Percentiles rank a stretch among this genome's conserved stretches.
Evolutionary conservation across 2,329 filamentous ascomycete species (phyloP).

Genomic region (Reticulascus tulasneorum): DNA sequence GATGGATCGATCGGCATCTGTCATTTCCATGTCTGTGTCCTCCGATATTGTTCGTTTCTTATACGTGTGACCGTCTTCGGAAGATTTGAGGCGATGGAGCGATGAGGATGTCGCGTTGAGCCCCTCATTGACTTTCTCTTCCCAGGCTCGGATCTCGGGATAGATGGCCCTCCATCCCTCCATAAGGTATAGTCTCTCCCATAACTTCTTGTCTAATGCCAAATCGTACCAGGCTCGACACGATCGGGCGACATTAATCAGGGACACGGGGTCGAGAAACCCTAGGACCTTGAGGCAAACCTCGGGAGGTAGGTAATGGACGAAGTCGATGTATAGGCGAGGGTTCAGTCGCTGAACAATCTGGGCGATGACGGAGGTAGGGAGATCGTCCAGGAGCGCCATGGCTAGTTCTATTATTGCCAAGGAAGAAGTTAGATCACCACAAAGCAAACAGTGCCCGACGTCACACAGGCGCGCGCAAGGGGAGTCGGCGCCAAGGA

Average conservation of each 20-base stretch:
- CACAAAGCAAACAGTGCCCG: not conserved
- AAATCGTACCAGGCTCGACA: constrained; percentile 80
- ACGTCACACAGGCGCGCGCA: no score
- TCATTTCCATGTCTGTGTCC: constrained; percentile 45
- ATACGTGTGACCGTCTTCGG: constrained; percentile 46
- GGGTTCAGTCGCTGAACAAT: constrained; percentile 79
- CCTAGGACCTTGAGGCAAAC: constrained; percentile 86
- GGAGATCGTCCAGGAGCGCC: constrained; percentile 70
- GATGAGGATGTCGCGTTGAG: constrained; percentile 33
- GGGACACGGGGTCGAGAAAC: constrained; percentile 75
- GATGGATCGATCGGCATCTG: constrained; percentile 25
- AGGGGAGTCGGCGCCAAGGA: no score
- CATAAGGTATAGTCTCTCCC: constrained; percentile 75
- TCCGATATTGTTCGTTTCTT: constrained; percentile 52
- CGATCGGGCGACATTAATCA: constrained; percentile 73
- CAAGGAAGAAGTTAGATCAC: not conserved
- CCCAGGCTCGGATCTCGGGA: constrained; percentile 62
- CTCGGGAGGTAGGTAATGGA: constrained; percentile 79
- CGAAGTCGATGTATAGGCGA: constrained; percentile 88
- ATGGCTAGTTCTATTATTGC: constrained; percentile 68
- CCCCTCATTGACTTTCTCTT: constrained; percentile 53
- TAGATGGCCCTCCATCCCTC: constrained; percentile 81
- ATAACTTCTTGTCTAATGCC: constrained; percentile 78
- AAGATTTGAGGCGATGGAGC: constrained; percentile 37
- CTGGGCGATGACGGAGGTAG: constrained; percentile 72